These are phyloP conservation scores for Sporormia fimetaria DNA, from an alignment of 495 filamentous ascomycete genomes.

Conservation along the genomic window DNA sequence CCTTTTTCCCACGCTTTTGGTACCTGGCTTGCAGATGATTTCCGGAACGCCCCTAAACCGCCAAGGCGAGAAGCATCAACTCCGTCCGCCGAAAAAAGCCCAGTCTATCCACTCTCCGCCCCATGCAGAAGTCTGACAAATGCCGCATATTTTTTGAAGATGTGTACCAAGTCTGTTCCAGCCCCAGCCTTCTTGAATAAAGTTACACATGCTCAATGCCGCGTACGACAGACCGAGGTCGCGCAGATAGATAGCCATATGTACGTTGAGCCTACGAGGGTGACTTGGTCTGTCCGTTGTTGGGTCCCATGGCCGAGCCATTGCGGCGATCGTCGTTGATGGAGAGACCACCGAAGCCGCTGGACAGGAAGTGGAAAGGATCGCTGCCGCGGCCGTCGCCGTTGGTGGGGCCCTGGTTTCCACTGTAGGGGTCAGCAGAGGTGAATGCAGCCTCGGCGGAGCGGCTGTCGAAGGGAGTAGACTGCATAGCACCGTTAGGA, in stretches of 20 bases:
- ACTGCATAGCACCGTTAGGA: slow-evolving; percentile 28
- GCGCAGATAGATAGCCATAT: slow-evolving; percentile 11
- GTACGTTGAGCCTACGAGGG: slow-evolving; percentile 40
- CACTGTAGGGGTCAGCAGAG: slow-evolving; percentile 11
- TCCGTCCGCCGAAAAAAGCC: slow-evolving; percentile 14
- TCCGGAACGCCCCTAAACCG: too few species aligned
- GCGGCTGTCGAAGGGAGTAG: slow-evolving; percentile 85
- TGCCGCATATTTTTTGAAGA: slow-evolving; percentile 17
- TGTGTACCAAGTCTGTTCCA: slow-evolving; percentile 11
- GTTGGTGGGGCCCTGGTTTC: slow-evolving; percentile 11
- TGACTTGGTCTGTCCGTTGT: slow-evolving; percentile 58
- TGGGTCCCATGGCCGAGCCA: slow-evolving; percentile 60
- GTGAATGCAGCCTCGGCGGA: slow-evolving; percentile 55
- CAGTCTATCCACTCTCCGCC: slow-evolving; percentile 14
- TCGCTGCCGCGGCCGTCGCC: slow-evolving; percentile 48
- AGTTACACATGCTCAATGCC: slow-evolving; percentile 17
- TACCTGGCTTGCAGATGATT: too few species aligned
- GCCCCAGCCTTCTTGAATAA: slow-evolving; percentile 8
- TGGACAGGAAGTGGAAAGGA: slow-evolving; percentile 82
- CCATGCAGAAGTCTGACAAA: slow-evolving; percentile 14
- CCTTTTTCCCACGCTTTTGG: too few species aligned
- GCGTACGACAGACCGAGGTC: slow-evolving; percentile 5
- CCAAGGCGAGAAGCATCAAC: too few species aligned
- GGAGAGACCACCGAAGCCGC: slow-evolving; percentile 66
- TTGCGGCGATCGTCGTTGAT: slow-evolving; percentile 64